phyloP scores from a whole-genome alignment of 495 filamentous ascomycete species.

The Aspergillus taichungensis region DNA sequence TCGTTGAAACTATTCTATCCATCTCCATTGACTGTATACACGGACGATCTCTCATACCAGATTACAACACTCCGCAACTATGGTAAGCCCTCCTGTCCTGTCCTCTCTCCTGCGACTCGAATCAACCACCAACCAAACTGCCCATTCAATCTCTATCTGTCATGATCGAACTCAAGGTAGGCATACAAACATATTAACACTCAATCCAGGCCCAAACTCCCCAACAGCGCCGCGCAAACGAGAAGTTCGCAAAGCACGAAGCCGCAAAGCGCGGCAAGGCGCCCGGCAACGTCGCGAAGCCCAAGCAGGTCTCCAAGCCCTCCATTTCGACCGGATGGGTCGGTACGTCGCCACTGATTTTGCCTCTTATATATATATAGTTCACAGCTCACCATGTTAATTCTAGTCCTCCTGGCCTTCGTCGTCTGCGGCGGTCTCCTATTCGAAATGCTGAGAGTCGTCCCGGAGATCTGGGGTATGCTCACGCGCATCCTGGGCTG shows the following conservation, averaged over 20 bases:
- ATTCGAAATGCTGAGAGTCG: conserved; percentile 75
- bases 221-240: conserved; percentile 82
- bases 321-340: conserved; percentile 77
- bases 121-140: too few species aligned
- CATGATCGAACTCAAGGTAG: too few species aligned
- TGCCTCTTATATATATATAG: too few species aligned
- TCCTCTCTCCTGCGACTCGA: too few species aligned
- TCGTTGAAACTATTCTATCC: too few species aligned
- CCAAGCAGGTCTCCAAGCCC: conserved; percentile 60
- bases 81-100: too few species aligned
- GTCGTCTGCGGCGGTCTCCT: conserved; percentile 75
- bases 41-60: too few species aligned
- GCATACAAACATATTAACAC: background rate
- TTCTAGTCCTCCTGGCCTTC: conserved; percentile 64
- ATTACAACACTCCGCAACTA: too few species aligned
- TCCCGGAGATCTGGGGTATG: conserved; percentile 41
- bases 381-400: conserved; percentile 1
- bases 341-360: conserved; percentile 47
- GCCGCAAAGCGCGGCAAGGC: conserved; percentile 71
- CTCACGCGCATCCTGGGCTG: too few species aligned
- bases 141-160: too few species aligned
- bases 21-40: too few species aligned
- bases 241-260: conserved; percentile 71
- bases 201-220: conserved; percentile 84
- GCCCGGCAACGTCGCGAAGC: conserved; percentile 49